phyloP scores from a whole-genome alignment of 2,329 filamentous ascomycete species.

The Aspergillus novoparasiticus region DNA sequence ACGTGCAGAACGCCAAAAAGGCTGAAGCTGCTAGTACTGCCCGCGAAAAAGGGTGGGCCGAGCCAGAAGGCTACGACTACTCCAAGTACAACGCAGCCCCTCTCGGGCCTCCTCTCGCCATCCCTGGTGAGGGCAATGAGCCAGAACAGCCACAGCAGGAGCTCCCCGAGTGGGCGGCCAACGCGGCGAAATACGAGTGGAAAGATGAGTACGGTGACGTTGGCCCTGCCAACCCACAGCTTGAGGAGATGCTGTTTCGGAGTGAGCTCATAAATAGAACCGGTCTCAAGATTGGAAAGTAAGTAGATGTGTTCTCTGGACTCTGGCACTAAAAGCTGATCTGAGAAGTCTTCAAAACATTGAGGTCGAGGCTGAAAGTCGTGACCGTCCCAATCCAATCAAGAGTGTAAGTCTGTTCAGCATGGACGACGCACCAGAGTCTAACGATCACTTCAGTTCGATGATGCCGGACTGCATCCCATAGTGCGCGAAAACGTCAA shows the following conservation, averaged over 20 bases:
- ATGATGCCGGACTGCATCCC: conserved; percentile 81
- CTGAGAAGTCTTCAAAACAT: conserved; percentile 48
- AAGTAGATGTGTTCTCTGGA: conserved; percentile 33
- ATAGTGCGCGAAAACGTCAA: conserved; percentile 76
- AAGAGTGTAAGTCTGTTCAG: conserved; percentile 47
- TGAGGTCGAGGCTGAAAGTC: conserved; percentile 54
- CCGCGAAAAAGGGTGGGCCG: conserved; percentile 43
- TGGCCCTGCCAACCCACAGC: conserved; percentile 67
- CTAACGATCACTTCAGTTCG: conserved; percentile 55
- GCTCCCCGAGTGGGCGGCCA: conserved; percentile 53
- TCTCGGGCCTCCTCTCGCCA: conserved; percentile 9
- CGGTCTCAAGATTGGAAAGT: conserved; percentile 68
- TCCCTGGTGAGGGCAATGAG: conserved; percentile 21
- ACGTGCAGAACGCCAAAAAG: conserved; percentile 24
- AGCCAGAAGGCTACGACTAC: conserved; percentile 43
- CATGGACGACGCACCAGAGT: background rate
- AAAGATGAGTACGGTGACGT: conserved; percentile 83
- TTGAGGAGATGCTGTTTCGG: conserved; percentile 77
- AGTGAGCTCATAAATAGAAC: conserved; percentile 52
- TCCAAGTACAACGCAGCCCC: conserved; percentile 27
- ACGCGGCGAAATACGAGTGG: conserved; percentile 77
- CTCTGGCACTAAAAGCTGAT: conserved; percentile 7
- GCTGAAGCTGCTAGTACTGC: conserved; percentile 34
- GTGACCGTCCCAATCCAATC: conserved; percentile 51
- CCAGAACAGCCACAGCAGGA: conserved; percentile 16